Evolutionary conservation across 2,329 filamentous ascomycete genomes (phyloP), one percentile per base, ranked within the genome.

Genomic region (Diaporthe ampelina): DNA sequence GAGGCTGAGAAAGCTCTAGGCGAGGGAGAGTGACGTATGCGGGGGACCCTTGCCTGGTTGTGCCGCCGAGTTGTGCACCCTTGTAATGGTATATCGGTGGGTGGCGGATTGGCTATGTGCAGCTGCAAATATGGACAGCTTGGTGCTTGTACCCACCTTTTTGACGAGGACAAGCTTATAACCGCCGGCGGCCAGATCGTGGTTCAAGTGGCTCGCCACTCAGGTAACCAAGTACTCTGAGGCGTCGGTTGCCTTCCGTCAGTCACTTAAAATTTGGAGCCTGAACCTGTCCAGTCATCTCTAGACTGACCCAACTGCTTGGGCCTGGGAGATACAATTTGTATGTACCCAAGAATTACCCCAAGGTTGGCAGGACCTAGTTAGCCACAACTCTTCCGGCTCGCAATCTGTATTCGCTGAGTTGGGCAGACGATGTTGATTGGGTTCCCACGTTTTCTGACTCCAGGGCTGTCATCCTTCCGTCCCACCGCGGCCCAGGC

Each of bases 1-100:
- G 58, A 77, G 75, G 76, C 73, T 75, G 73, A 67, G 43, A 35
- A 69, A 73, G 63, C 63, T 29, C 21, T 48, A 54, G 63, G 29
- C 26, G 72, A n/a, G 54, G 48, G 54, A 56, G 50, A 45, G 69
- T 72, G 73, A 67, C 73, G 71, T 72, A 52, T 70, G 67, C 58
- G 68, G 65, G 61, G 72, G 37, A 40, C 45, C 63, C 45, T 37
- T 67, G 63, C 45, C 26, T 37, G 45, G 24, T 32, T 32, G 29
- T 32, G 29, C 29, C 29, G 29, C 29, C 5, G 29, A 32, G 29
- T 32, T 32, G 29, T 32, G 29, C 29, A 32, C 29, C 29, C 29
- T 32, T 32, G 29, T 32, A 1, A 19, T 37, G 56, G 54, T n/a
- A 35, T 6, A 35, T 13, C 29, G 19, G 4, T 13, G 54, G 54